Evolutionary conservation across 2,329 filamentous ascomycete species (phyloP).

Genomic region (Bretziella fagacearum): DNA sequence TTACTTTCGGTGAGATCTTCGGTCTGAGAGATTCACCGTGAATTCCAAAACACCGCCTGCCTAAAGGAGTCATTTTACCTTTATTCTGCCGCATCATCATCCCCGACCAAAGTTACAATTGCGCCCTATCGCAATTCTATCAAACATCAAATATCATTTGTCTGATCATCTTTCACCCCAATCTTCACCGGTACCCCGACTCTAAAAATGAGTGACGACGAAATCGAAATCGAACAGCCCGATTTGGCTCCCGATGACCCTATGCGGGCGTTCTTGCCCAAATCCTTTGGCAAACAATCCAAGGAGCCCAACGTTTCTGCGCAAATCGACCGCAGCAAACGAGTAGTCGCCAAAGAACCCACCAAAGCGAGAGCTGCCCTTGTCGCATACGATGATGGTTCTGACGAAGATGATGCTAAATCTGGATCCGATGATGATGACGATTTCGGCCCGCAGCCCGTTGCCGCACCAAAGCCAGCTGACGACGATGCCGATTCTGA

Average conservation of each 20-base stretch:
- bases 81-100: not conserved
- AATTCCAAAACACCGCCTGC: not conserved
- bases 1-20: not conserved
- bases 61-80: not conserved
- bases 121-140: too few species aligned
- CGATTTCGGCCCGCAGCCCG: conserved; percentile 22
- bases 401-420: conserved; percentile 18
- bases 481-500: conserved; percentile 28
- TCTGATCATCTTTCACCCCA: not conserved
- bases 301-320: conserved; percentile 56
- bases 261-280: conserved; percentile 60
- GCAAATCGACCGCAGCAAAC: conserved; percentile 65
- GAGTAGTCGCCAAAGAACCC: conserved; percentile 22
- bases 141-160: not conserved
- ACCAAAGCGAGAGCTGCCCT: conserved; percentile 13
- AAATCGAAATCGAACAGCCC: conserved; percentile 35
- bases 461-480: conserved; percentile 26
- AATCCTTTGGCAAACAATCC: conserved; percentile 69
- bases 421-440: conserved; percentile 30
- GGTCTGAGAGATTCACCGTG: not conserved
- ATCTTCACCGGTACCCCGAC: not conserved
- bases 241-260: conserved; percentile 46
- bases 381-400: conserved; percentile 8
- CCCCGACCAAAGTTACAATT: too few species aligned
- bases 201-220: conserved; percentile 32